phyloP scores from a whole-genome alignment of 345 rosid species.

The Moricandia moricandioides region DNA sequence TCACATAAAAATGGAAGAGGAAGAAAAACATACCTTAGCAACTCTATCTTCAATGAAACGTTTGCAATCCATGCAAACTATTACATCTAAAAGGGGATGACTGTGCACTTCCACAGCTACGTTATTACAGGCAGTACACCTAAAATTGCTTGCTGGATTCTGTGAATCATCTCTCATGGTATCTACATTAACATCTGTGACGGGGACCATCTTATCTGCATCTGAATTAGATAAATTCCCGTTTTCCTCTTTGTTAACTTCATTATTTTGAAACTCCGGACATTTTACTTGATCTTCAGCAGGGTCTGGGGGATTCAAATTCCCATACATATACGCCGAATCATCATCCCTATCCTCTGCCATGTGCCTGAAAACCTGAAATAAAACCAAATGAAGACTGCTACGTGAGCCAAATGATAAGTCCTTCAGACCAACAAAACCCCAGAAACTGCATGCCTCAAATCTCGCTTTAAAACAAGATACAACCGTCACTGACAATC shows the following conservation, averaged over 20 bases:
- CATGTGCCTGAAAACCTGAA: constrained; percentile 34
- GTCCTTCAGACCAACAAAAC: constrained; percentile 3
- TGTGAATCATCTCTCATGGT: constrained; percentile 33
- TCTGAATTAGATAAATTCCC: constrained; percentile 42
- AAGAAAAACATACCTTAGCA: constrained; percentile 57
- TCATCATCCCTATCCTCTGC: constrained; percentile 39
- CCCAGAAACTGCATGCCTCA: constrained; percentile 9
- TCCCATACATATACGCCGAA: constrained; percentile 28
- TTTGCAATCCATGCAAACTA: constrained; percentile 87
- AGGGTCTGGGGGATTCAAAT: constrained; percentile 17
- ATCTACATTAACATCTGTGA: constrained; percentile 48
- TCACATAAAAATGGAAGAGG: neutral
- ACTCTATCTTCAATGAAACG: constrained; percentile 58
- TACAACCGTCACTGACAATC: constrained; percentile 16
- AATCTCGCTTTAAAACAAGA: constrained; percentile 10
- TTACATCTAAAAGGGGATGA: constrained; percentile 84
- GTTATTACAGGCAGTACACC: constrained; percentile 78
- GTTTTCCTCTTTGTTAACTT: constrained; percentile 31
- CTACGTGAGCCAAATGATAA: constrained; percentile 19
- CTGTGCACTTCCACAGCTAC: constrained; percentile 60
- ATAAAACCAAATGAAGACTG: constrained; percentile 30
- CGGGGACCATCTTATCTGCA: constrained; percentile 46
- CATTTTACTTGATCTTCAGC: constrained; percentile 23
- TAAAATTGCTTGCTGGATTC: constrained; percentile 42
- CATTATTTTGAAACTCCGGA: constrained; percentile 28